Percentiles rank a stretch among this genome's conserved stretches.
Evolutionary conservation across 2,329 filamentous ascomycete species (phyloP).

Genomic region (Catunica adiposa): DNA sequence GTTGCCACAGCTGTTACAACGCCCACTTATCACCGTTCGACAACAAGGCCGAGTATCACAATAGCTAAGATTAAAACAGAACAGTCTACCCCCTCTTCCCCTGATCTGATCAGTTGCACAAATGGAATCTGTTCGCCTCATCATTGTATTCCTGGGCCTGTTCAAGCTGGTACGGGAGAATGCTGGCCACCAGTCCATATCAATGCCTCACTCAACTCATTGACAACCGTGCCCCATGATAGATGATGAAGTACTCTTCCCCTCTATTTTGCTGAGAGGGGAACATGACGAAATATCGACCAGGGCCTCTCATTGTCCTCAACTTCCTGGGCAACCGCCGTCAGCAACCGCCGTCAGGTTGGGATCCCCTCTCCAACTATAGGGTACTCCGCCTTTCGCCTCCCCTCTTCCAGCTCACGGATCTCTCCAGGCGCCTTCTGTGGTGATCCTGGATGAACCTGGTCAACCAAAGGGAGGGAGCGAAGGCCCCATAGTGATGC

Average conservation of each 20-base stretch:
- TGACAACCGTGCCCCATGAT: background rate
- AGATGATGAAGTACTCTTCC: background rate
- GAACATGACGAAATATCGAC: background rate
- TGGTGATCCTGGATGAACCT: background rate
- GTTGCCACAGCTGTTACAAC: background rate
- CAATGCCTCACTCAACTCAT: background rate
- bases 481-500: too few species aligned
- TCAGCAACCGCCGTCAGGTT: background rate
- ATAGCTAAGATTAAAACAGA: background rate
- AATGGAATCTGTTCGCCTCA: background rate
- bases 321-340: background rate
- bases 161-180: background rate
- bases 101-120: slow-evolving; percentile 1
- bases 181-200: background rate
- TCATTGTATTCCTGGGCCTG: background rate
- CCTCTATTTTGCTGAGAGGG: slow-evolving; percentile 4
- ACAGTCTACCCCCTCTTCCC: slow-evolving; percentile 1
- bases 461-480: background rate
- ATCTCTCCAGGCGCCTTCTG: background rate
- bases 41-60: background rate
- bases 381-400: background rate
- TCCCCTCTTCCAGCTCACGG: background rate
- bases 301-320: background rate
- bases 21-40: background rate
- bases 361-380: slow-evolving; percentile 1